phyloP scores from a whole-genome alignment of 441 rosid species.

The Theobroma grandiflorum region DNA sequence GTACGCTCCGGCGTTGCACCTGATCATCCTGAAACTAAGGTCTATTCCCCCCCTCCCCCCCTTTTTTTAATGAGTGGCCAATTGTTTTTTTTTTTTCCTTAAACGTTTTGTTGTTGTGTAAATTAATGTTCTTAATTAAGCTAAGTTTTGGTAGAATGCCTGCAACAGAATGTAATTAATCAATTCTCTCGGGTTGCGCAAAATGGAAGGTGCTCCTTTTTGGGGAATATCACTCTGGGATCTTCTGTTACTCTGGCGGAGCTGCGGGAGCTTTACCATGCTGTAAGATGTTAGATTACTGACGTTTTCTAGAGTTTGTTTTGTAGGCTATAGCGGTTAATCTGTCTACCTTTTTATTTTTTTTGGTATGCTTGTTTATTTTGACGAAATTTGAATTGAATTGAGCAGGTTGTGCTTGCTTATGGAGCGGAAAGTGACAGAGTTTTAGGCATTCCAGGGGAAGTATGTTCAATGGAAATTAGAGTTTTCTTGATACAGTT shows the following conservation, averaged over 20 bases:
- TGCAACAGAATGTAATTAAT: conserved; percentile 81
- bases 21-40: conserved; percentile 98
- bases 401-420: conserved; percentile 86
- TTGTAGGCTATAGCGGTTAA: not conserved
- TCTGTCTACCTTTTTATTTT: not conserved
- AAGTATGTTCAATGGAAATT: conserved; percentile 53
- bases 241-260: conserved; percentile 71
- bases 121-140: conserved; percentile 44
- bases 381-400: conserved; percentile 23
- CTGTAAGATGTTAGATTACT: conserved; percentile 45
- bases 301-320: not conserved
- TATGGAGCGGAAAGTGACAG: conserved; percentile 97
- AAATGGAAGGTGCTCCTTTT: conserved; percentile 69
- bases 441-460: conserved; percentile 80
- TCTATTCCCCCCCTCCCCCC: conserved; percentile 5
- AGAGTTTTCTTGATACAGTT: not conserved
- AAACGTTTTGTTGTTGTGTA: not conserved
- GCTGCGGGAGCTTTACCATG: conserved; percentile 80
- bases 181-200: conserved; percentile 86
- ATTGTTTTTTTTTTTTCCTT: not conserved
- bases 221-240: conserved; percentile 80
- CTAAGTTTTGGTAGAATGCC: conserved; percentile 53
- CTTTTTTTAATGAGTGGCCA: too few species aligned
- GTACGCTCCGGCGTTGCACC: conserved; percentile 96
- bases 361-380: not conserved